Conservation (phyloP, 2,329 filamentous ascomycete species). For the Sarocladiaceae sp. region DNA sequence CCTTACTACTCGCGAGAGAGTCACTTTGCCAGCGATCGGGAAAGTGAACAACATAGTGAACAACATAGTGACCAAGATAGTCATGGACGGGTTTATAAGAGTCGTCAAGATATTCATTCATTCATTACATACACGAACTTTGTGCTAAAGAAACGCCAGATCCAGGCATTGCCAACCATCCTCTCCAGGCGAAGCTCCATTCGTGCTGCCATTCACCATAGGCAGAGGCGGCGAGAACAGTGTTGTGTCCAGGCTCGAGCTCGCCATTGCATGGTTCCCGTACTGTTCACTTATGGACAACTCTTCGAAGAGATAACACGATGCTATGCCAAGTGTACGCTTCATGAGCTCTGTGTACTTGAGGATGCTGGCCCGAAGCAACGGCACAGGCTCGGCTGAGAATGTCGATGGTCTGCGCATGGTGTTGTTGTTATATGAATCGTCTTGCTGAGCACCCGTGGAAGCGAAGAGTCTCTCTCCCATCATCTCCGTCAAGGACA, state of each 20-base stretch:
- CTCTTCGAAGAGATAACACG: not conserved
- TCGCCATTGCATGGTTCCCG: not conserved
- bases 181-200: not conserved
- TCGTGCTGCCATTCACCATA: not conserved
- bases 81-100: too few relatives aligned
- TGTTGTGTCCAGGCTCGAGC: not conserved
- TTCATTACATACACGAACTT: not conserved
- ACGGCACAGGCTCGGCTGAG: not conserved
- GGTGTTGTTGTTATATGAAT: not conserved
- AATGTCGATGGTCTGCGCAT: not conserved
- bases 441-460: not conserved
- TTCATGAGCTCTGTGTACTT: not conserved
- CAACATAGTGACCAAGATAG: too few relatives aligned
- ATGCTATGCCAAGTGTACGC: not conserved
- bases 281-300: not conserved
- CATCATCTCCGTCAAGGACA: not conserved
- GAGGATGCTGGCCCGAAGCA: not conserved
- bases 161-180: not conserved
- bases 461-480: not conserved
- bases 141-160: not conserved
- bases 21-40: too few relatives aligned
- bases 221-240: not conserved
- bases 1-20: too few relatives aligned
- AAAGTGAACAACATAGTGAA: too few relatives aligned
- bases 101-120: not conserved